Evolutionary conservation across 257 asterid genomes (phyloP).

Genomic region (Solanum neorickii): DNA sequence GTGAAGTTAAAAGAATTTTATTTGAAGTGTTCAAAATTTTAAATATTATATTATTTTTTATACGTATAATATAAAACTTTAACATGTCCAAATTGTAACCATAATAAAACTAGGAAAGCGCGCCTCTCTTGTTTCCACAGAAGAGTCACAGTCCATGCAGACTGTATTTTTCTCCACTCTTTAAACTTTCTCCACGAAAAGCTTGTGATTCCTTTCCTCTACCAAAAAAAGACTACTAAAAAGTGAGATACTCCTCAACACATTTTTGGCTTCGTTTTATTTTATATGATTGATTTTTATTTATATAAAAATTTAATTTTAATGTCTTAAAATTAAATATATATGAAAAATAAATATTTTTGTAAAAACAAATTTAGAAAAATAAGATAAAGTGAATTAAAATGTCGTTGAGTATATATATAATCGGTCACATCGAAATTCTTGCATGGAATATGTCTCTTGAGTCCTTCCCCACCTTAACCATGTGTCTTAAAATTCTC

Average conservation of each 20-base stretch:
- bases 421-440: slow-evolving; percentile 20
- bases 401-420: background rate
- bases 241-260: background rate
- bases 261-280: background rate
- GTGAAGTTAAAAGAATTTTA: background rate
- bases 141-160: background rate
- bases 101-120: background rate
- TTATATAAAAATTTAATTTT: too few relatives aligned
- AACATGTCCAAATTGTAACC: background rate
- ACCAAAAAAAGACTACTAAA: background rate
- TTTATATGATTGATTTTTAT: background rate
- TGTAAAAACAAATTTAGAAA: too few relatives aligned
- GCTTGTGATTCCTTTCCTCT: background rate
- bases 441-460: slow-evolving; percentile 1
- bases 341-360: too few relatives aligned
- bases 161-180: background rate
- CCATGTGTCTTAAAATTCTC: slow-evolving; percentile 2
- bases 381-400: background rate
- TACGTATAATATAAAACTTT: too few relatives aligned
- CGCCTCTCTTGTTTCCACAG: background rate
- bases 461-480: background rate
- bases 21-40: too few relatives aligned
- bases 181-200: background rate
- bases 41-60: too few relatives aligned
- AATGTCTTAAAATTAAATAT: too few relatives aligned